A percentile compares a stretch with the other conserved stretches of the same genome.
These are phyloP conservation scores for Scedosporium aurantiacum DNA, from an alignment of 2,329 filamentous ascomycete species.

Conservation along the genomic window DNA sequence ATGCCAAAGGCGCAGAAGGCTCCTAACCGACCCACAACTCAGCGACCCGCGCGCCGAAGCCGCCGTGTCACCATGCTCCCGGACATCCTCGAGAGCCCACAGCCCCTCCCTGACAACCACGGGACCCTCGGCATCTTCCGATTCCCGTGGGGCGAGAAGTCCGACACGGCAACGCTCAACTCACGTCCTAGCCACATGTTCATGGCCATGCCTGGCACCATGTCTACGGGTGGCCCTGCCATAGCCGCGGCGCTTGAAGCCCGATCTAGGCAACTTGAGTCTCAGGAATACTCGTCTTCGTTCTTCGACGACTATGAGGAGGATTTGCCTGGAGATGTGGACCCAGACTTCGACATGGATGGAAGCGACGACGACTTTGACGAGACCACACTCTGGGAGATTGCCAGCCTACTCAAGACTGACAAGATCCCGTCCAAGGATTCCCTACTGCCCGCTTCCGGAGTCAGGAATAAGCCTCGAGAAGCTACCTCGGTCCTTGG, in stretches of 20 bases:
- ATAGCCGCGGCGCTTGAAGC: constrained; percentile 20
- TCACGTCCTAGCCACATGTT: constrained; percentile 22
- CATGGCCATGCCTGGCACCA: constrained; percentile 40
- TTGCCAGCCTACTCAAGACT: constrained; percentile 46
- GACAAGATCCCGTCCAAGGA: constrained; percentile 39
- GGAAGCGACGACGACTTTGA: constrained; percentile 44
- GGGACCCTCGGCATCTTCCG: constrained; percentile 54
- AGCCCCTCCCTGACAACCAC: constrained; percentile 45
- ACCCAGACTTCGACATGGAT: constrained; percentile 21
- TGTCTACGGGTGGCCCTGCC: constrained; percentile 28
- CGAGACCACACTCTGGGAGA: constrained; percentile 52
- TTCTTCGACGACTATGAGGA: constrained; percentile 53
- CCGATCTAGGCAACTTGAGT: constrained; percentile 24
- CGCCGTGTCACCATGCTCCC: constrained; percentile 48
- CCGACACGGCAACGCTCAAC: constrained; percentile 40
- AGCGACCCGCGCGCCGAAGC: constrained; percentile 42
- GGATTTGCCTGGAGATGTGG: constrained; percentile 26
- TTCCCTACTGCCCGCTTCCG: constrained; percentile 32
- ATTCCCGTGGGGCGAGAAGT: constrained; percentile 55
- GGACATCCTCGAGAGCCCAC: constrained; percentile 52
- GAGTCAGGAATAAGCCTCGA: constrained; percentile 11
- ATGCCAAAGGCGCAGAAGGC: constrained; percentile 13
- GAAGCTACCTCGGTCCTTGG: background rate
- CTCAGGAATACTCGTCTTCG: constrained; percentile 33
- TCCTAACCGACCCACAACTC: constrained; percentile 32